Base-by-base conservation (phyloP, 2,329 filamentous ascomycete genomes). In the Botryotinia calthae region DNA sequence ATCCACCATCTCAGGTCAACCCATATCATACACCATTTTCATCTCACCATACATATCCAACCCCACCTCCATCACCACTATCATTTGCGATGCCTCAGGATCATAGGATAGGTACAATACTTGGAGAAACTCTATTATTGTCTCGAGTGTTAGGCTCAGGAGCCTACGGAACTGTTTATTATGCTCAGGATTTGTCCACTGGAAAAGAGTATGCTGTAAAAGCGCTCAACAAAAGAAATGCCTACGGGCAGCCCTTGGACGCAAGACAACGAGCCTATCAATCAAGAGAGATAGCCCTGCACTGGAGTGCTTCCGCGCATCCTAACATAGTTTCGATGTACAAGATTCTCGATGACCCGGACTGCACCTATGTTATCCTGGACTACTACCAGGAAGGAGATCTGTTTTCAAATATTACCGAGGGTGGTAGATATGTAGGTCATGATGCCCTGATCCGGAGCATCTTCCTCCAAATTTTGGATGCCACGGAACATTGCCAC, bases 321-420 rank as follows among this genome's bases (percentile, higher is more conserved):
- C 90, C 91, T 80, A 98, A 98, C 82, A 93, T 99, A 76, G 94
- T 98, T 75, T 96, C 94, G 78, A 89, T 99, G 86, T 87, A 94
- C 78, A 95, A 96, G 86, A 97, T 98, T 80, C 89, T 98, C 85
- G 94, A 97, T 83, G 91, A 93, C 79, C 86, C 89, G 74, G 94
- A 98, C 82, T 98, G 94, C 87, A 97, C 95, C 76, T 98, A 94
- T 84, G 95, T 98, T 79, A 92, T 99, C 77, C 88, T 99, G 82
- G 96, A 99, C 83, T 98, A 95, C 83, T 98, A 95, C 85, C 94
- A 94, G 10, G 96, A 98, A 82, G 96, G 96, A 80, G 96, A 99
- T 82, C 85, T 99, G 76, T 99, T 99, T 84, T 92, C 93, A 82
- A 98, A 97, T 85, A 99, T 99, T 84, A 98, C 96, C 75, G 95